phyloP scores from a whole-genome alignment of 257 asterid genomes.

The Verbascum thapsus region DNA sequence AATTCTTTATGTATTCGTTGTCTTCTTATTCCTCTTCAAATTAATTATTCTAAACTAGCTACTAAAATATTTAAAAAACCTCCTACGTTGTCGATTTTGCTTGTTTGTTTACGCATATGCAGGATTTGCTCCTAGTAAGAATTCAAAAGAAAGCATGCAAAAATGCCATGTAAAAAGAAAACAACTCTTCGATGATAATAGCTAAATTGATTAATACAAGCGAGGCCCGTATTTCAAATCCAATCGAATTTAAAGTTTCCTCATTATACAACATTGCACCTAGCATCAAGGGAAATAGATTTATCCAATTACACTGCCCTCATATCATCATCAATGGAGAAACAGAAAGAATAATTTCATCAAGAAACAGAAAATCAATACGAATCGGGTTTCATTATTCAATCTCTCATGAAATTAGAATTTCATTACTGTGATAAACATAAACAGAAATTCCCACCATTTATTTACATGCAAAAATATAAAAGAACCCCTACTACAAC shows the following conservation, averaged over 20 bases:
- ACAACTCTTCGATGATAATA: no score
- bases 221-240: no score
- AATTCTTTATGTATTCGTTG: background rate
- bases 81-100: background rate
- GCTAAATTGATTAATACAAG: no score
- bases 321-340: background rate
- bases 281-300: no score
- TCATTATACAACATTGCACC: no score
- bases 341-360: background rate
- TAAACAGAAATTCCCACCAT: background rate
- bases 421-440: background rate
- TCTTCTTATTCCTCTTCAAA: conserved; percentile 8
- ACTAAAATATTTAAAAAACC: background rate
- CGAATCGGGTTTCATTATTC: background rate
- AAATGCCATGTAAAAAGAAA: no score
- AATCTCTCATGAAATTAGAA: background rate
- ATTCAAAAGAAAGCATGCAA: no score
- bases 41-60: conserved; percentile 12
- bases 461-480: conserved; percentile 23
- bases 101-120: no score
- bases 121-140: no score
- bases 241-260: no score
- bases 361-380: background rate
- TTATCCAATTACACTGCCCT: no score
- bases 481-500: conserved; percentile 2